Conservation (phyloP, 495 filamentous ascomycete genomes). For the Trypethelium eluteriae region DNA sequence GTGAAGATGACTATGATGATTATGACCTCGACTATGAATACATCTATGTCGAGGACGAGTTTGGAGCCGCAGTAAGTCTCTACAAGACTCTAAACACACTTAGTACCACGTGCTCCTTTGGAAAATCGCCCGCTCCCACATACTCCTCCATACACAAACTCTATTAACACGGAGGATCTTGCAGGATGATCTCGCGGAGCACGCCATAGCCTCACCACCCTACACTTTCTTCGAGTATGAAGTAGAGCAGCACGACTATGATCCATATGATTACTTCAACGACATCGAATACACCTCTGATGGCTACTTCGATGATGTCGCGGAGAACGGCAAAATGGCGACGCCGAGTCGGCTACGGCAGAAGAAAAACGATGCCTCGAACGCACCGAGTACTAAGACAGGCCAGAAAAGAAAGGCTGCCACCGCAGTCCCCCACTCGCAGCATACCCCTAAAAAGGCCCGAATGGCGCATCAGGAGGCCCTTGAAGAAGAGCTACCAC, state of each 20-base stretch:
- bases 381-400: neutral
- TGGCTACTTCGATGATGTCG: constrained; percentile 30
- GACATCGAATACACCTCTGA: constrained; percentile 36
- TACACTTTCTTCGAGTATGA: constrained; percentile 19
- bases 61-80: constrained; percentile 27
- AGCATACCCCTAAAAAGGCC: neutral
- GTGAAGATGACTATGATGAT: constrained; percentile 23
- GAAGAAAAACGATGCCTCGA: constrained; percentile 12
- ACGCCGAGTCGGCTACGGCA: constrained; percentile 23
- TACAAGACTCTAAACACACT: no score
- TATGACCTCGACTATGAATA: constrained; percentile 29
- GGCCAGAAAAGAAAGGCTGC: constrained; percentile 18
- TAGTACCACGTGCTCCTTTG: neutral
- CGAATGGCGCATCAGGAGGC: constrained; percentile 9
- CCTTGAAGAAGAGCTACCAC: constrained; percentile 10
- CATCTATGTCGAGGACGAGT: constrained; percentile 37
- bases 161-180: neutral
- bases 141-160: neutral
- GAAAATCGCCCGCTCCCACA: no score
- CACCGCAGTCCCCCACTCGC: neutral
- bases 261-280: constrained; percentile 30
- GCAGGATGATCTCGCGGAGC: constrained; percentile 38
- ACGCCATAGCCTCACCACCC: constrained; percentile 33
- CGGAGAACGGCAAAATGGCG: constrained; percentile 9
- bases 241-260: constrained; percentile 24